Evolutionary conservation across 495 filamentous ascomycete species (phyloP).

Genomic region (Daldinia concentrica): DNA sequence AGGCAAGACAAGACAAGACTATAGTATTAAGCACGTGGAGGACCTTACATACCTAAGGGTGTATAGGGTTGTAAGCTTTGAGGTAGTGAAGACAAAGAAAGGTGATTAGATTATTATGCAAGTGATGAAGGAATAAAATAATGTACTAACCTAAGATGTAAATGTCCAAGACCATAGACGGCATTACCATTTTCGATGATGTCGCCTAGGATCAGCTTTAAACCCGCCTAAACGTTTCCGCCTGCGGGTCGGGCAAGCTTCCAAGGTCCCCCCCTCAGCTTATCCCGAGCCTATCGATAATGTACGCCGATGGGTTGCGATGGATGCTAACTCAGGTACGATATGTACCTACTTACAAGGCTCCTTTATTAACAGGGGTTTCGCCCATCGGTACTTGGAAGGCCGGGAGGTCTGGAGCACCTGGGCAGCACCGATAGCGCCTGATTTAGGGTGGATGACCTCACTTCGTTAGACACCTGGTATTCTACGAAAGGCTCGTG

Average conservation of each 20-base stretch:
- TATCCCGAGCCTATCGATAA: conserved; percentile 30
- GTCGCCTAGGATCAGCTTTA: conserved; percentile 30
- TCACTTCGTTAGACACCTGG: conserved; percentile 39
- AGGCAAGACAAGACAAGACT: background rate
- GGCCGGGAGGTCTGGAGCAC: conserved; percentile 10
- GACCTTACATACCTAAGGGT: background rate
- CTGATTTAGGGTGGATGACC: conserved; percentile 41
- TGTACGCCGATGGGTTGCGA: background rate
- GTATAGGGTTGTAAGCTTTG: background rate
- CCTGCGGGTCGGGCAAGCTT: conserved; percentile 15
- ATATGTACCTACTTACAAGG: background rate
- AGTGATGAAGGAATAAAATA: background rate
- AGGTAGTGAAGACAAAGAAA: conserved; percentile 10
- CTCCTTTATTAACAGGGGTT: background rate
- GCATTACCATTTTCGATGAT: conserved; percentile 24
- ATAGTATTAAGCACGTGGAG: background rate
- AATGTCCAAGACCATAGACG: background rate
- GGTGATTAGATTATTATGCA: background rate
- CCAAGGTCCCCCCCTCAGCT: background rate
- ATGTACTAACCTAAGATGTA: background rate
- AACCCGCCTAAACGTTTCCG: conserved; percentile 16
- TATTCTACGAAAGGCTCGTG: conserved; percentile 38
- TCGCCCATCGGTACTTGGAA: background rate
- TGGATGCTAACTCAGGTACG: conserved; percentile 31
- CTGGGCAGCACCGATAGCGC: conserved; percentile 37